Percentiles rank a stretch among this genome's conserved stretches.
These are phyloP conservation scores for Penicillium longicatenatum DNA, from an alignment of 495 filamentous ascomycete species.

Conservation along the genomic window DNA sequence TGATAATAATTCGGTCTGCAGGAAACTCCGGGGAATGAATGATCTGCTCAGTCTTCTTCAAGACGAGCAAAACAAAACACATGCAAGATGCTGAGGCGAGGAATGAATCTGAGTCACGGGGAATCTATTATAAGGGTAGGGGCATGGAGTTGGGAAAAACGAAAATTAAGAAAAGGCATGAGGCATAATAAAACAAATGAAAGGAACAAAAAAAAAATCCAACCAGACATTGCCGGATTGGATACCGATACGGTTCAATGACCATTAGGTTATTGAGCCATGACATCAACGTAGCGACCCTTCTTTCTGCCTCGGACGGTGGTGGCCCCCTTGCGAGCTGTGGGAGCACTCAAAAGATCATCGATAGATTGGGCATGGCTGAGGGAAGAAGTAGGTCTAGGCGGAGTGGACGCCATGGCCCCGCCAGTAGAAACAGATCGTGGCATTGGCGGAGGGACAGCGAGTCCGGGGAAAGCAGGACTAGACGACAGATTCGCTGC, in stretches of 20 bases:
- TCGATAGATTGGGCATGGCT: slow-evolving; percentile 84
- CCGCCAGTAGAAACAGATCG: slow-evolving; percentile 44
- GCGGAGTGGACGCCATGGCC: slow-evolving; percentile 38
- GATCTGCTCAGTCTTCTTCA: slow-evolving; percentile 6
- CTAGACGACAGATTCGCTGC: slow-evolving; percentile 40
- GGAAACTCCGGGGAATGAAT: slow-evolving; percentile 23
- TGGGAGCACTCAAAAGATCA: slow-evolving; percentile 73
- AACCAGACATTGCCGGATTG: slow-evolving; percentile 2
- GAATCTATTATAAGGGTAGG: slow-evolving; percentile 24
- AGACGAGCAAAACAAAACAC: slow-evolving; percentile 13
- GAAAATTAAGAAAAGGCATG: slow-evolving; percentile 22
- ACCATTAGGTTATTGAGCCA: slow-evolving; percentile 57
- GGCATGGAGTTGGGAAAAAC: slow-evolving; percentile 21
- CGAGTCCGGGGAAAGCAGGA: slow-evolving; percentile 40
- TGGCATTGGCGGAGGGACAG: slow-evolving; percentile 33
- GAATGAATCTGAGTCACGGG: slow-evolving; percentile 13
- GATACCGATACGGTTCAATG: slow-evolving; percentile 5
- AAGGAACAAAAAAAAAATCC: slow-evolving; percentile 24
- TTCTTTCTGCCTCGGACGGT: slow-evolving; percentile 76
- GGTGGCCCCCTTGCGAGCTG: slow-evolving; percentile 60
- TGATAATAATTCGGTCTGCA: slow-evolving; percentile 23
- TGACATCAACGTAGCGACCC: slow-evolving; percentile 89
- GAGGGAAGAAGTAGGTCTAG: slow-evolving; percentile 64
- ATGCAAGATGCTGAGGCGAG: slow-evolving; percentile 30
- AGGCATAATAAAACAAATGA: slow-evolving; percentile 33